Evolutionary conservation across 441 rosid species (phyloP), one percentile per base, ranked within the genome.

Genomic region (Croton setiger): DNA sequence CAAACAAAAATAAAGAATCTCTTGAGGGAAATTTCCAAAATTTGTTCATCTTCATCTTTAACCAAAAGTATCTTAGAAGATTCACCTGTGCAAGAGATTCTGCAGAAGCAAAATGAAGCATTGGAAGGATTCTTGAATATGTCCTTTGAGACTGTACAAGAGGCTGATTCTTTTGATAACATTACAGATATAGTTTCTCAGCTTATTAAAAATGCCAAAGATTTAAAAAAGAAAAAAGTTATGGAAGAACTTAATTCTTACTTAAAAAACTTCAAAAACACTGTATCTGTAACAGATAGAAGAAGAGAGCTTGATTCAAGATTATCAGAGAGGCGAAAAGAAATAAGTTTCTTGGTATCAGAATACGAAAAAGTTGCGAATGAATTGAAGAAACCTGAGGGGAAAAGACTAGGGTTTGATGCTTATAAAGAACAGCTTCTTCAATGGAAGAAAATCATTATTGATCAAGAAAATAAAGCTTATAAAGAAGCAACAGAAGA

Each of bases 111-210:
- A 10, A 69, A 59, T n/a, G 48, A 69, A 36, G 48, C 65, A 33
- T 59, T 69, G 48, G 7, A 59, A 47, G 65, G 64, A 5, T 68
- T 57, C 58, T 48, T 68, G 1, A 60, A 47, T 35, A 48, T 69
- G 64, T 60, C 72, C 4, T 59, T 69, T 20, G 72, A 69, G 35
- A 59, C 57, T 60, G 51, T 69, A 45, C 58, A 69, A 20, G 59
- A 47, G 48, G 72, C 64, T 20, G 60, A 69, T 36, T 44, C 66
- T 36, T 48, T 60, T 37, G 31, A 12, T 1, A 35, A 60, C 18
- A 18, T 69, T 44, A 66, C 59, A 47, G 33, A 37, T 21, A 69
- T 69, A 2, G 11, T 48, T 12, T 20, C 5, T 36, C 21, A 20
- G 36, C 58, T 69, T 0, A 17, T 36, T 59, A 37, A 60, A 48